Conservation (phyloP, 1,284 basidiomycete genomes). For the Termitomyces sp. region DNA sequence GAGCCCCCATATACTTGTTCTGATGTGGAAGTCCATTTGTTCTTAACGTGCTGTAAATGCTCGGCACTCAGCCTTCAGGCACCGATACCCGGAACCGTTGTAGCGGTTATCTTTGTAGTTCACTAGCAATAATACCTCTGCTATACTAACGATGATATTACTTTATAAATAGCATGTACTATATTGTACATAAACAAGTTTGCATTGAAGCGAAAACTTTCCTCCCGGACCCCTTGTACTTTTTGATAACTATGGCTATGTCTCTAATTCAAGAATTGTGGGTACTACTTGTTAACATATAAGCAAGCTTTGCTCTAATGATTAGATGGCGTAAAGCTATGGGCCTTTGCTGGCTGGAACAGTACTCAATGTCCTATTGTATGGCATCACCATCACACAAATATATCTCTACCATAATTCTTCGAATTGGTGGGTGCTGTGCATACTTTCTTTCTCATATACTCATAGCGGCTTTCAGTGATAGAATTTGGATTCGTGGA, state of each 20-base stretch:
- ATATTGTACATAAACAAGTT: no score
- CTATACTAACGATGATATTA: no score
- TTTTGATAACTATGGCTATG: background rate
- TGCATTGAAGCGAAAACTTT: no score
- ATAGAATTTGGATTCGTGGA: slow-evolving; percentile 1
- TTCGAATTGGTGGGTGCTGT: slow-evolving; percentile 21
- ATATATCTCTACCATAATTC: slow-evolving; percentile 28
- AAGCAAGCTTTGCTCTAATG: background rate
- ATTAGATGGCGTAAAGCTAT: slow-evolving; percentile 6
- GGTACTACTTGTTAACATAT: background rate
- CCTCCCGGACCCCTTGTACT: background rate
- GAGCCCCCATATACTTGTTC: no score
- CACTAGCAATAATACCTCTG: no score
- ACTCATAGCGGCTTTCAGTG: slow-evolving; percentile 3
- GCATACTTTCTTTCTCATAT: background rate
- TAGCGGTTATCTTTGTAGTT: no score
- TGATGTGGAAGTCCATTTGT: no score
- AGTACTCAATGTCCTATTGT: slow-evolving; percentile 27
- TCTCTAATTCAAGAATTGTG: slow-evolving; percentile 5
- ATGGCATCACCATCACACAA: slow-evolving; percentile 30
- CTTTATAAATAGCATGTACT: no score
- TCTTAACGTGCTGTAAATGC: no score
- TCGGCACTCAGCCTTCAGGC: no score
- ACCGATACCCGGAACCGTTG: no score
- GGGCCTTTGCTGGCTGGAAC: slow-evolving; percentile 27